These are phyloP conservation scores for Penicillium italicum DNA, from an alignment of 2,329 filamentous ascomycete species.

Conservation along the genomic window DNA sequence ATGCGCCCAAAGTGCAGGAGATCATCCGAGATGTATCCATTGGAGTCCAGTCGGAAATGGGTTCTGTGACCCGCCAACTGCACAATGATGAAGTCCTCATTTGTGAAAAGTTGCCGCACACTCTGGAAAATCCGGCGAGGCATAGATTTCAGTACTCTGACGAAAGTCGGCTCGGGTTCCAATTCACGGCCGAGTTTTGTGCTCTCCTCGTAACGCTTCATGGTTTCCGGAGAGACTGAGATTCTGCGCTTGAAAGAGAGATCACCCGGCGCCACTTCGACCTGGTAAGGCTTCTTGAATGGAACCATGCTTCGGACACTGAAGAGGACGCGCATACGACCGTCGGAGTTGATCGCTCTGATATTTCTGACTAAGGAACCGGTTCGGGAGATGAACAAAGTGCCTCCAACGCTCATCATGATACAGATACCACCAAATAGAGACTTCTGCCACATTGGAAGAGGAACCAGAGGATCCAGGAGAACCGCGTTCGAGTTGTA, in stretches of 20 bases:
- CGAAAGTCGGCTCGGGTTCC: conserved; percentile 26
- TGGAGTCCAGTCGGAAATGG: conserved; percentile 38
- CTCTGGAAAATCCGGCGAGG: conserved; percentile 35
- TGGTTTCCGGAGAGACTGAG: conserved; percentile 31
- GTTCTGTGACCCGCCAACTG: conserved; percentile 36
- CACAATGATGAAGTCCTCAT: conserved; percentile 41
- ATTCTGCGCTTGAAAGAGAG: conserved; percentile 27
- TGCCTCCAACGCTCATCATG: conserved; percentile 58
- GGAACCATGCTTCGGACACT: conserved; percentile 36
- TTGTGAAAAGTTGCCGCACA: conserved; percentile 39
- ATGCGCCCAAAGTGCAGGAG: conserved; percentile 31
- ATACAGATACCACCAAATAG: conserved; percentile 58
- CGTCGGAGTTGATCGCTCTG: conserved; percentile 46
- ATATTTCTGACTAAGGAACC: conserved; percentile 57
- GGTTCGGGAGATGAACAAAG: conserved; percentile 58
- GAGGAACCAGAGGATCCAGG: conserved; percentile 49
- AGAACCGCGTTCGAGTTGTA: conserved; percentile 52
- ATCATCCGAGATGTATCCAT: conserved; percentile 36
- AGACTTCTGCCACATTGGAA: conserved; percentile 56
- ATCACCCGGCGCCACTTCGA: conserved; percentile 30
- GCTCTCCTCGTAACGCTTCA: conserved; percentile 19
- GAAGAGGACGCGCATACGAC: conserved; percentile 34
- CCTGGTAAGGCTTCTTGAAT: conserved; percentile 37
- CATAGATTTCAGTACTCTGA: conserved; percentile 29
- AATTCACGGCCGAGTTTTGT: conserved; percentile 12